Evolutionary conservation across 108 stramenopile genomes (phyloP), one percentile per base, ranked within the genome.

Genomic region (Mayamaea pseudoterrestris): DNA sequence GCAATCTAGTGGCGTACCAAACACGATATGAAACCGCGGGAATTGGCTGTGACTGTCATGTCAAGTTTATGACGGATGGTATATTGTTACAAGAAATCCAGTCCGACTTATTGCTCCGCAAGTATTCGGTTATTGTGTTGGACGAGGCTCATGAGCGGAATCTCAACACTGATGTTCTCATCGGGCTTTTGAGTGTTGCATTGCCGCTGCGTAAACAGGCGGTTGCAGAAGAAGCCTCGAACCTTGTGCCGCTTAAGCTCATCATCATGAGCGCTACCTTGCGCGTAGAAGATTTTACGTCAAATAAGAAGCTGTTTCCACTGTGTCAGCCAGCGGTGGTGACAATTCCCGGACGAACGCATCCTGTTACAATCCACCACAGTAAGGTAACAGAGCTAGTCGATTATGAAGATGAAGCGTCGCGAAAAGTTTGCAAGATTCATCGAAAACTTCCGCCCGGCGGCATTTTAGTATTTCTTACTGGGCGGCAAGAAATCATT

Each of bases 31-130:
- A 97, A 57, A 68, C 68, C 1, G 78, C 82, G 21, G 90, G 93
- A 6, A 46, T 93, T 1, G 80, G 88, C 7, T n/a, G 50, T 27
- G 42, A 62, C 18, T 95, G 92, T 7, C 57, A 74, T n/a, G 47
- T 97, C 26, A 90, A 95, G 54, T 97, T 99, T 58, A 96, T 97
- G 96, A 99, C 98, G 16, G 98, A 99, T 61, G 98, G 98, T 30
- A 90, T 99, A 41, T 70, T 99, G 28, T 74, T 99, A 23, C 76
- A 76, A 36, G 98, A 99, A 57, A 81, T 93, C 42, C 74, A 85
- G 54, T 60, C 61, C 3, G 98, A 99, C 63, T 56, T 99, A 53
- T 71, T 99, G 9, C 70, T 99, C 13, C 68, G 95, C 18, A 71
- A 79, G 43, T 99, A 97, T 60, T 70, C 63, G 22, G 92, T 75